Evolutionary conservation across 352 stramenopile species (phyloP).

Genomic region (Pythium scleroteichum): DNA sequence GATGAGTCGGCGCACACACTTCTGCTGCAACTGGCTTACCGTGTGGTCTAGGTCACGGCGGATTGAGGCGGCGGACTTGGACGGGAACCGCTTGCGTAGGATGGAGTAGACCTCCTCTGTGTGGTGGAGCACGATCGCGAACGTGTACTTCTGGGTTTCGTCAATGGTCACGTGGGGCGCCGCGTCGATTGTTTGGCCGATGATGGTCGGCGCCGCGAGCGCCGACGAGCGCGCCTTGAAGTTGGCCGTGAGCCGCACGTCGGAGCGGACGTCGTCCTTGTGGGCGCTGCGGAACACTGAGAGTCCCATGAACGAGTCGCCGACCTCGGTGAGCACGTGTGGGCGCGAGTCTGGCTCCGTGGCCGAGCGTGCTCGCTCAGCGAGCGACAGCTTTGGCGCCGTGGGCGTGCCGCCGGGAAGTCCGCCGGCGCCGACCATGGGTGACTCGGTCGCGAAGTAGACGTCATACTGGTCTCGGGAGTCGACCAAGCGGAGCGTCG

Average conservation of each 20-base stretch:
- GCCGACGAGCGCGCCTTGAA: constrained; percentile 30
- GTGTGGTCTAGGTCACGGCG: constrained; percentile 67
- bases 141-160: constrained; percentile 89
- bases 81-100: constrained; percentile 66
- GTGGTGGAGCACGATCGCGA: constrained; percentile 83
- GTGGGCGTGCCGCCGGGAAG: background rate
- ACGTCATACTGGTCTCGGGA: constrained; percentile 28
- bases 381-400: background rate
- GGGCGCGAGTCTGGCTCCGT: constrained; percentile 30
- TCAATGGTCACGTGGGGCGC: constrained; percentile 78
- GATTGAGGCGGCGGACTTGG: constrained; percentile 66
- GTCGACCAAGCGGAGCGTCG: constrained; percentile 17
- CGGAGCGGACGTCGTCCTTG: constrained; percentile 27
- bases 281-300: constrained; percentile 32
- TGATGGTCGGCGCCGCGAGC: constrained; percentile 21
- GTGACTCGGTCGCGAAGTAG: constrained; percentile 28
- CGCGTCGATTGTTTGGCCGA: constrained; percentile 25
- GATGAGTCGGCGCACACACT: constrained; percentile 77
- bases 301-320: constrained; percentile 34
- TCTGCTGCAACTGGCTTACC: constrained; percentile 76
- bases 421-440: constrained; percentile 9
- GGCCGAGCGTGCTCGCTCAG: constrained; percentile 22
- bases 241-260: constrained; percentile 17
- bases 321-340: constrained; percentile 65
- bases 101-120: constrained; percentile 77